A percentile compares a stretch with the other conserved stretches of the same genome.
phyloP scores from a whole-genome alignment of 2,329 filamentous ascomycete species.

The Colletotrichum echinochloae region DNA sequence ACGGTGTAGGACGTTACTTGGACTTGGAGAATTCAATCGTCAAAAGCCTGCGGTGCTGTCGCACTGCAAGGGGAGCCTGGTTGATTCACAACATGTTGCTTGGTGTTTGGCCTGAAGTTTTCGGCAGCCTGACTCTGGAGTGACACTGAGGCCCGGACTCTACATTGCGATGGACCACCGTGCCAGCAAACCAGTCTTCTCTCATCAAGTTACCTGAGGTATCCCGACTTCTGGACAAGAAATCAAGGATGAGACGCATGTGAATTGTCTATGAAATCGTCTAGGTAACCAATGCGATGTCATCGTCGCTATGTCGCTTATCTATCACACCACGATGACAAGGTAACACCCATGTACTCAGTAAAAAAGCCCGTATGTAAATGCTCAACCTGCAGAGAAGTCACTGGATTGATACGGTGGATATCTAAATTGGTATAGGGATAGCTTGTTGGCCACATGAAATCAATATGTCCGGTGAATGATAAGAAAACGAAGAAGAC shows the following conservation, averaged over 20 bases:
- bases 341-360: neutral
- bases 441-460: too few species aligned
- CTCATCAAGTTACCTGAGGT: too few species aligned
- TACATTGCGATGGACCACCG: neutral
- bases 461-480: too few species aligned
- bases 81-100: neutral
- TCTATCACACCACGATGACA: neutral
- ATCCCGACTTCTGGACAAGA: neutral
- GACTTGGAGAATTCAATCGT: fast-evolving
- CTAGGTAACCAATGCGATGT: neutral
- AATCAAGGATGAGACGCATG: neutral
- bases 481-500: too few species aligned
- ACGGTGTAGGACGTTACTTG: neutral
- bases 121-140: neutral
- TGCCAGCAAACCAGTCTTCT: too few species aligned
- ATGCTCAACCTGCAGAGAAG: too few species aligned
- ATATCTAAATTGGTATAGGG: too few species aligned
- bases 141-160: neutral
- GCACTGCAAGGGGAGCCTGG: neutral
- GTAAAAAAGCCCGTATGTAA: neutral
- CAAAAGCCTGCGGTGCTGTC: neutral
- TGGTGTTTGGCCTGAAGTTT: slow-evolving; percentile 1
- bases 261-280: fast-evolving
- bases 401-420: too few species aligned
- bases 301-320: neutral